These are phyloP conservation scores for Penicillium canariense DNA, from an alignment of 495 filamentous ascomycete species.

Conservation along the genomic window DNA sequence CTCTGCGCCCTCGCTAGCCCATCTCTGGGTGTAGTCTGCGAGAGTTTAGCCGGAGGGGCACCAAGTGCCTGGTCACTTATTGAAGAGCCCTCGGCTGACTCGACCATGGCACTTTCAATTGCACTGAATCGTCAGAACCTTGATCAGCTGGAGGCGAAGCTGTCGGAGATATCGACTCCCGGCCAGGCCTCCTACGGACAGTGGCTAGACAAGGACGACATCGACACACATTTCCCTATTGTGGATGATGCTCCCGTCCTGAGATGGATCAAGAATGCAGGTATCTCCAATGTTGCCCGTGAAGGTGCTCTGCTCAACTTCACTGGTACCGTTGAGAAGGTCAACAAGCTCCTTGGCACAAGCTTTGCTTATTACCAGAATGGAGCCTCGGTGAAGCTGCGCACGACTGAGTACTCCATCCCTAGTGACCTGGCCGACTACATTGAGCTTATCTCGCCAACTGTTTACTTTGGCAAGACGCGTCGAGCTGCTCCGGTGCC, in stretches of 20 bases:
- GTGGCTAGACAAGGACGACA: constrained; percentile 50
- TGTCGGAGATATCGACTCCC: constrained; percentile 57
- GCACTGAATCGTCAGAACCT: constrained; percentile 47
- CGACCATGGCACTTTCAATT: constrained; percentile 33
- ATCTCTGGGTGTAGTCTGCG: constrained; percentile 19
- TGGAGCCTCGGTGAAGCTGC: constrained; percentile 36
- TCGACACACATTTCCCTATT: constrained; percentile 53
- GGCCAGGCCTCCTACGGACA: constrained; percentile 54
- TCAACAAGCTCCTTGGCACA: constrained; percentile 50
- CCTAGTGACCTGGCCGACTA: constrained; percentile 50
- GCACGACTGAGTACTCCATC: constrained; percentile 63
- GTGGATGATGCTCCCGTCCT: constrained; percentile 38
- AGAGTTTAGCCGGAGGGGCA: constrained; percentile 11
- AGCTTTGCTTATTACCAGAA: constrained; percentile 43
- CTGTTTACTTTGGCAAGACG: constrained; percentile 55
- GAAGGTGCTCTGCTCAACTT: constrained; percentile 49
- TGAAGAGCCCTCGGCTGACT: constrained; percentile 7
- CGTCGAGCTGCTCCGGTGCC: constrained; percentile 17
- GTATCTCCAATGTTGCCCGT: constrained; percentile 44
- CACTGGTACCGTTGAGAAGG: constrained; percentile 44
- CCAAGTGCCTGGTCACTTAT: constrained; percentile 16
- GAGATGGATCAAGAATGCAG: constrained; percentile 51
- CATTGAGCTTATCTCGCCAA: constrained; percentile 60
- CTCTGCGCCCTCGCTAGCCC: constrained; percentile 22
- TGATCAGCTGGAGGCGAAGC: constrained; percentile 52